Percentiles rank a stretch among this genome's conserved stretches.
Evolutionary conservation across 202 grass and related monocot genomes (phyloP).

Genomic region (Panicum virgatum): DNA sequence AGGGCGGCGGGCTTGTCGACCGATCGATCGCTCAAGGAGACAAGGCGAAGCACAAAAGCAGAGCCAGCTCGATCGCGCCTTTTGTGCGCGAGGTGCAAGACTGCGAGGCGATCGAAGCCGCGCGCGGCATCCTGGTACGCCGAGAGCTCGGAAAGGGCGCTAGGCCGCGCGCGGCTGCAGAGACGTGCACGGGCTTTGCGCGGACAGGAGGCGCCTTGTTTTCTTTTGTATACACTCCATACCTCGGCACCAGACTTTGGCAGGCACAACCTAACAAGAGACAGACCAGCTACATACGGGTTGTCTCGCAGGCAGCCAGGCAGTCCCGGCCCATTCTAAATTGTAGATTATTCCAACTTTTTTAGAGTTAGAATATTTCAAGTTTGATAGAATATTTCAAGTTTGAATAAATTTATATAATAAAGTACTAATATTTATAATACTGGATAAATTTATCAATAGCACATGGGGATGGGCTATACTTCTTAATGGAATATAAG

Average conservation of each 20-base stretch:
- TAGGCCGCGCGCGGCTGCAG: neutral
- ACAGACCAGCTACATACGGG: neutral
- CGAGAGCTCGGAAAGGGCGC: neutral
- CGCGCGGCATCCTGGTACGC: slow-evolving; percentile 25
- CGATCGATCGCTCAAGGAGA: slow-evolving; percentile 14
- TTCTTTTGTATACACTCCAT: too few relatives aligned
- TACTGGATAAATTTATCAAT: too few relatives aligned
- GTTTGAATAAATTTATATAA: too few relatives aligned
- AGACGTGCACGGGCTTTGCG: slow-evolving; percentile 16
- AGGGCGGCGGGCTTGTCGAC: neutral
- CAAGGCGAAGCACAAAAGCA: slow-evolving; percentile 13
- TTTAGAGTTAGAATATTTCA: too few relatives aligned
- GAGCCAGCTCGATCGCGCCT: neutral
- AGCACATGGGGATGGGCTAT: too few relatives aligned
- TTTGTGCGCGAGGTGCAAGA: slow-evolving; percentile 44
- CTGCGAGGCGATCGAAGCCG: neutral
- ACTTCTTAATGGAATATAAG: too few relatives aligned
- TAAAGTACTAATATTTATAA: too few relatives aligned
- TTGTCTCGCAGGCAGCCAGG: neutral
- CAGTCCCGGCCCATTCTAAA: too few relatives aligned
- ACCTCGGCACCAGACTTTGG: slow-evolving; percentile 24
- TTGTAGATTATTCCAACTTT: too few relatives aligned
- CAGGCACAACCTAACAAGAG: slow-evolving; percentile 15
- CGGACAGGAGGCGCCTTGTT: slow-evolving; percentile 13
- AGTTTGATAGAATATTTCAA: too few relatives aligned